phyloP scores from a whole-genome alignment of 2,329 filamentous ascomycete genomes.

The Capronia epimyces region DNA sequence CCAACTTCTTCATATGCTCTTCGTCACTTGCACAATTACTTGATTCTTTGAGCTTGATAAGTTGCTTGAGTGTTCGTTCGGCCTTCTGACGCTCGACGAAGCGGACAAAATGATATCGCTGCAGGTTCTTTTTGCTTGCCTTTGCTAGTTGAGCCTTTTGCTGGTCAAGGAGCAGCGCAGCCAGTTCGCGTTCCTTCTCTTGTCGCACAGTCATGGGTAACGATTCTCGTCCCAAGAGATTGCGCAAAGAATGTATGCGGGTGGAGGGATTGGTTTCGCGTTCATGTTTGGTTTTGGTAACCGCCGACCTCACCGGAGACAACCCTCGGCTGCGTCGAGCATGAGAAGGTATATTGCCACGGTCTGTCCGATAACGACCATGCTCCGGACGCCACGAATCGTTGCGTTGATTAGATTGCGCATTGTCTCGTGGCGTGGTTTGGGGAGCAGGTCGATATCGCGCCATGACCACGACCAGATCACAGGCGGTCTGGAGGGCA shows the following conservation, averaged over 20 bases:
- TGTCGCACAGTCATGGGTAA: conserved; percentile 53
- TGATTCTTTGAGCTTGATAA: conserved; percentile 9
- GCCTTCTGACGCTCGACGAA: conserved; percentile 53
- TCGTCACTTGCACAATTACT: conserved; percentile 23
- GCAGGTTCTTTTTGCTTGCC: conserved; percentile 52
- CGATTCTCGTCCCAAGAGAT: conserved; percentile 31
- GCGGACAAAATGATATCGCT: conserved; percentile 61
- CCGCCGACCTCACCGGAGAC: conserved; percentile 11
- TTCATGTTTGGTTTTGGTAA: conserved; percentile 24
- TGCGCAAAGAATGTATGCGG: conserved; percentile 28
- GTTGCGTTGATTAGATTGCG: neutral
- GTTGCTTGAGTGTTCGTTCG: conserved; percentile 41
- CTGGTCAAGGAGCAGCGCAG: conserved; percentile 53
- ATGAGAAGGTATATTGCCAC: neutral
- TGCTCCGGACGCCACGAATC: conserved; percentile 10
- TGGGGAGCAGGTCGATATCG: neutral
- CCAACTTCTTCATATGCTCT: conserved; percentile 27
- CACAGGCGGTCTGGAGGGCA: neutral
- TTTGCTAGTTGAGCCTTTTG: conserved; percentile 46
- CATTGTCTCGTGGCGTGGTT: neutral
- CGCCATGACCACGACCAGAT: conserved; percentile 1
- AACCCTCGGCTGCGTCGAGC: neutral
- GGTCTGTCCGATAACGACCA: conserved; percentile 1
- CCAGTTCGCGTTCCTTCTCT: conserved; percentile 56
- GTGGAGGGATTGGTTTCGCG: conserved; percentile 26